Percentiles rank a stretch among this genome's conserved stretches.
Evolutionary conservation across 352 stramenopile species (phyloP).

Genomic region (Globisporangium irregulare): DNA sequence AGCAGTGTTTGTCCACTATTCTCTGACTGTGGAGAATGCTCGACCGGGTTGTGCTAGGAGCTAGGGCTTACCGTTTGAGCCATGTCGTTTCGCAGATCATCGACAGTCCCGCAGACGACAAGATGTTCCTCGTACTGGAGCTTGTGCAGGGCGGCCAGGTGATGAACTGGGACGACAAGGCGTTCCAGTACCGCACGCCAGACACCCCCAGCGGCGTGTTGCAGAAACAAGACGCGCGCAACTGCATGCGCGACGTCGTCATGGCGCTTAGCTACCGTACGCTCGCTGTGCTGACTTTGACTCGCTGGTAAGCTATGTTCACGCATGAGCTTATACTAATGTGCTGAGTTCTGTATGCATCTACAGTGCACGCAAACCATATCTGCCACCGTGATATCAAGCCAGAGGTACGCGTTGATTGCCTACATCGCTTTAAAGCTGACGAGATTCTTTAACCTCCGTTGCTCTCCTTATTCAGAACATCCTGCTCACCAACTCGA

Average conservation of each 20-base stretch:
- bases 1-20: neutral
- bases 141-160: conserved; percentile 77
- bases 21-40: neutral
- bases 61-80: too few species aligned
- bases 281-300: neutral
- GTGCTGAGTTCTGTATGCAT: neutral
- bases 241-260: conserved; percentile 77
- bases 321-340: too few species aligned
- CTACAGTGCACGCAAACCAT: conserved; percentile 63
- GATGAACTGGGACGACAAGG: conserved; percentile 84
- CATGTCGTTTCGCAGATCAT: conserved; percentile 45
- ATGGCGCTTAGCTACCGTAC: conserved; percentile 71
- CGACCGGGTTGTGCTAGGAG: neutral
- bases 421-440: neutral
- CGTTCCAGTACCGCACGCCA: conserved; percentile 48
- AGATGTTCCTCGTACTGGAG: conserved; percentile 81
- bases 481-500: conserved; percentile 53
- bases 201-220: conserved; percentile 29
- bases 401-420: conserved; percentile 27
- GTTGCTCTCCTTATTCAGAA: conserved; percentile 27
- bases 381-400: conserved; percentile 89
- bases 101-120: conserved; percentile 71
- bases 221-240: conserved; percentile 36
- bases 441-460: neutral
- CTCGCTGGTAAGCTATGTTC: neutral